These are phyloP conservation scores for Cryomyces minteri DNA, from an alignment of 495 filamentous ascomycete genomes.

Conservation along the genomic window DNA sequence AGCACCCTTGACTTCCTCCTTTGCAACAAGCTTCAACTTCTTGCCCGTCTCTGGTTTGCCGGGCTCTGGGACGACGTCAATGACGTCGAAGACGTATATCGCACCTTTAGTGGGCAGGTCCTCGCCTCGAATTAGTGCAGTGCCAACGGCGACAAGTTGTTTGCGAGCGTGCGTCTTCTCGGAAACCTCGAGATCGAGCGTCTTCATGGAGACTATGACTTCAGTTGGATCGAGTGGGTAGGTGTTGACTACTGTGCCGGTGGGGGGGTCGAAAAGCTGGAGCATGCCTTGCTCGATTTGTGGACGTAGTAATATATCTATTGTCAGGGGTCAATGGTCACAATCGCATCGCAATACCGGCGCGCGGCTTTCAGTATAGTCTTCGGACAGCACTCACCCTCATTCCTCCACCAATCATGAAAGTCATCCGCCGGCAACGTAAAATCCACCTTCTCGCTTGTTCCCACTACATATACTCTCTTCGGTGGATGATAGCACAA, in stretches of 20 bases:
- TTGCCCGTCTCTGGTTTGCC: slow-evolving; percentile 66
- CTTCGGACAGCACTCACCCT: slow-evolving; percentile 26
- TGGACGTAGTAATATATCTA: slow-evolving; percentile 43
- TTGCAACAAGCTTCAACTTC: slow-evolving; percentile 67
- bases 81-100: slow-evolving; percentile 82
- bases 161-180: slow-evolving; percentile 75
- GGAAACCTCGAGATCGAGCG: slow-evolving; percentile 71
- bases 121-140: slow-evolving; percentile 66
- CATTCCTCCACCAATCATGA: slow-evolving; percentile 59
- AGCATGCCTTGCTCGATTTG: slow-evolving; percentile 45
- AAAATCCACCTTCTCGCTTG: slow-evolving; percentile 46
- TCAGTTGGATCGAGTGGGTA: slow-evolving; percentile 44
- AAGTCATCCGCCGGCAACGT: slow-evolving; percentile 68
- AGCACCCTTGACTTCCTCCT: slow-evolving; percentile 86
- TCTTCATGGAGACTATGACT: slow-evolving; percentile 60
- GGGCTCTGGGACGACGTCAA: slow-evolving; percentile 78
- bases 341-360: too few relatives aligned
- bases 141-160: slow-evolving; percentile 68
- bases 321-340: slow-evolving; percentile 6
- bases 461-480: slow-evolving; percentile 58
- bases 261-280: slow-evolving; percentile 55
- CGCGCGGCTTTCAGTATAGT: too few relatives aligned
- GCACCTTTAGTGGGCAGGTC: slow-evolving; percentile 71
- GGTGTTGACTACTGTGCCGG: slow-evolving; percentile 58
- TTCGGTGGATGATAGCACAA: slow-evolving; percentile 59